Base-by-base conservation (phyloP, 2,329 filamentous ascomycete genomes). In the Diaporthe ampelina region DNA sequence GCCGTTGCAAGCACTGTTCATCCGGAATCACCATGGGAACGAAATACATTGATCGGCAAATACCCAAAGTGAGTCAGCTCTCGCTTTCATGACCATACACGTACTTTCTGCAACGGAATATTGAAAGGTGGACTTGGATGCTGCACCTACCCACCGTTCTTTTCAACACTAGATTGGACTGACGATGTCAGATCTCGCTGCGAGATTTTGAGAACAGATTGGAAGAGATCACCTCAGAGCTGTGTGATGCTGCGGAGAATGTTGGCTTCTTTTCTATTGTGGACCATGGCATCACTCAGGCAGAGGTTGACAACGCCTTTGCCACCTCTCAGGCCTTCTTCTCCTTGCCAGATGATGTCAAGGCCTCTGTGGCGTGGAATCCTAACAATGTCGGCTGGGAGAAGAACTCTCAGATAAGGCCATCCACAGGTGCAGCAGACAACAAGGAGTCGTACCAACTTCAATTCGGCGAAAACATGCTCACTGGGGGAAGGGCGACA, bases 391-490 rank as follows among this genome's bases (percentile, higher is more conserved):
- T 87, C 2, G 89, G 89, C 10, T 91, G 89, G 88, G 89, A 91
- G 81, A 87, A 87, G 77, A 88, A 87, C 74, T 83, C 86, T 0
- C 89, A 91, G 76, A 82, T 91, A 50, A 83, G 89, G 9, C 88
- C 88, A 0, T 89, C 87, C 0, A 91, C 89, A 0, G 89, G 89
- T 5, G 82, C 84, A 1, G 83, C 87, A 0, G 89, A 91, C 76
- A 84, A 82, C 56, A 91, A 91, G 74, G 89, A 91, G 77, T 89
- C 86, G 4, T 90, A 91, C 76, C 89, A 91, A 77, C 82, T 91
- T 78, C 89, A 91, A 75, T 91, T 89, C 74, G 80, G 80, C 0
- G 72, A 78, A 57, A 79, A 81, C 52, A 81, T 81, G 79, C 61
- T 78, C 7, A 69, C 72, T n/a, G 77, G 78, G 7, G 74, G 4